Percentiles rank a stretch among this genome's conserved stretches.
Conservation (phyloP, 169 alveolate genomes). For the Cyclospora cayetanensis region DNA sequence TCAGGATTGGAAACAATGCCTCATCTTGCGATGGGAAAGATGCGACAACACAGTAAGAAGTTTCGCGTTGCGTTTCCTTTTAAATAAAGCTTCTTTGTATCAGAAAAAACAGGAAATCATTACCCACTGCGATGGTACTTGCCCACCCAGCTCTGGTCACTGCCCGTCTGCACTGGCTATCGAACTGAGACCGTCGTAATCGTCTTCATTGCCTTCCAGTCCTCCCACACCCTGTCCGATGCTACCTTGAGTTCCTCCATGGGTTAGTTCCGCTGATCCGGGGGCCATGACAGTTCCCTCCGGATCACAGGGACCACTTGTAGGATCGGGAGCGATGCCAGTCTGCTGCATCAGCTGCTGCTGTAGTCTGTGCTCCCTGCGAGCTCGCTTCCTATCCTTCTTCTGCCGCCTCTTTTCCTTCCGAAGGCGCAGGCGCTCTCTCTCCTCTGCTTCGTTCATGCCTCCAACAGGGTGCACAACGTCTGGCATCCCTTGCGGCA, state of each 20-base stretch:
- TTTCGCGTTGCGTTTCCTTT: too few relatives aligned
- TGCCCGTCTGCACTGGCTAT: constrained; percentile 49
- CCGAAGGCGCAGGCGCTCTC: constrained; percentile 58
- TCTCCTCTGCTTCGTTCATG: constrained; percentile 26
- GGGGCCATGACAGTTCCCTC: not conserved
- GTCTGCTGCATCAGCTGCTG: constrained; percentile 47
- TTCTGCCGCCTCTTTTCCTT: constrained; percentile 26
- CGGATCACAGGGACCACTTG: not conserved
- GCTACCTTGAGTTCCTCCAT: not conserved
- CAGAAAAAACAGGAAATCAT: too few relatives aligned
- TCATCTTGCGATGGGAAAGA: too few relatives aligned
- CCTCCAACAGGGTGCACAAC: not conserved
- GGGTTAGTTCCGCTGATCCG: not conserved
- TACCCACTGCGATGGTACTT: too few relatives aligned
- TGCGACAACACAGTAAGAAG: too few relatives aligned
- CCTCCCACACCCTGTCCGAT: not conserved
- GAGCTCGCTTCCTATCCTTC: constrained; percentile 43
- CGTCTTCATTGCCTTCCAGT: constrained; percentile 18
- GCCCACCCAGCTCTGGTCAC: not conserved
- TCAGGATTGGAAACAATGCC: too few relatives aligned
- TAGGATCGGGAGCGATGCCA: not conserved
- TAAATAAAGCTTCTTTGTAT: too few relatives aligned
- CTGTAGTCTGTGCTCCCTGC: constrained; percentile 26
- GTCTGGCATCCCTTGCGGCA: constrained; percentile 38
- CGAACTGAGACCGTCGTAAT: constrained; percentile 37